Conservation (phyloP, 495 filamentous ascomycete species). For the Lasiosphaeria hispida region DNA sequence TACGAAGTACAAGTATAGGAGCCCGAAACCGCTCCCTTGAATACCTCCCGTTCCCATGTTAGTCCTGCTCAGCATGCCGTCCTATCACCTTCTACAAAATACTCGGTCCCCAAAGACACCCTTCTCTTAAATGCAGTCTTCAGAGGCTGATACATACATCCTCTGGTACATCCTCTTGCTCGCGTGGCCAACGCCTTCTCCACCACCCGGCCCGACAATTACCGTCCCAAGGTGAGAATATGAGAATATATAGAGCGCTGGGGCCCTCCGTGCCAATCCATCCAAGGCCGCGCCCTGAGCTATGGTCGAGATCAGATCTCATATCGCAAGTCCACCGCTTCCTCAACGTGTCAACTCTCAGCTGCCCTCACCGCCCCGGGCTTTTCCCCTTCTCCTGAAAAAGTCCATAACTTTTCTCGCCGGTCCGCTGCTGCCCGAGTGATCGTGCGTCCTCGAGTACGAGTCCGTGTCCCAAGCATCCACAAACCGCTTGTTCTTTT, state of each 20-base stretch:
- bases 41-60: too few species aligned
- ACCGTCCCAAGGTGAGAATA: too few species aligned
- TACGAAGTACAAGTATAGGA: too few species aligned
- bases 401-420: conserved; percentile 97
- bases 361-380: conserved; percentile 56
- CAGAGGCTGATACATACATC: neutral
- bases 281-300: neutral
- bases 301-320: conserved; percentile 1
- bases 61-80: too few species aligned
- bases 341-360: conserved; percentile 4
- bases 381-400: conserved; percentile 83
- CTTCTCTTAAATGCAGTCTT: neutral
- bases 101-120: neutral
- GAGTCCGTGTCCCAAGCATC: conserved; percentile 85
- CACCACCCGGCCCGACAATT: too few species aligned
- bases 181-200: too few species aligned
- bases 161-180: too few species aligned
- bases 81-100: too few species aligned
- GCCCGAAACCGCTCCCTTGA: too few species aligned
- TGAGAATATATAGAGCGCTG: too few species aligned
- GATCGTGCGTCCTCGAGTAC: conserved; percentile 55
- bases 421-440: conserved; percentile 79
- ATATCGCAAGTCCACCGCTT: neutral
- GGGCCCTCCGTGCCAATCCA: too few species aligned
- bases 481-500: conserved; percentile 83